These are phyloP conservation scores for Dioscorea zingiberensis DNA, from an alignment of 106 monocot genomes.

Conservation along the genomic window DNA sequence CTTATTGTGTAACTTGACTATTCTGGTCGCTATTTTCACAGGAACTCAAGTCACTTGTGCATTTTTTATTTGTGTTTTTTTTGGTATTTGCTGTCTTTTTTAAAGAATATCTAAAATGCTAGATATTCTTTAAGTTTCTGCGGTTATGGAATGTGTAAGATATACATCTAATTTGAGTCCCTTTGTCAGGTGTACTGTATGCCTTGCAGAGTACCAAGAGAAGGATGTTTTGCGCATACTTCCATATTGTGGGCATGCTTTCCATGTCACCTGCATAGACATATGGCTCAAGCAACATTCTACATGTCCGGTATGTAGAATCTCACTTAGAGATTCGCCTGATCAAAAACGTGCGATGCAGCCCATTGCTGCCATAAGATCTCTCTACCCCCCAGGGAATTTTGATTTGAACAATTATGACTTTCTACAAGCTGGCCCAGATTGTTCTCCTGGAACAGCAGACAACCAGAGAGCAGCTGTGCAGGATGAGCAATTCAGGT, in stretches of 20 bases:
- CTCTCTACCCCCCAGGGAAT: slow-evolving; percentile 11
- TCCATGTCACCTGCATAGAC: slow-evolving; percentile 76
- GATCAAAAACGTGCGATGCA: slow-evolving; percentile 34
- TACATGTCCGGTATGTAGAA: slow-evolving; percentile 81
- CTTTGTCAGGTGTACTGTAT: slow-evolving; percentile 59
- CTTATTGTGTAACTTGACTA: too few relatives aligned
- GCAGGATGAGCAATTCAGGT: slow-evolving; percentile 9
- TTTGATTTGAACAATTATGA: slow-evolving; percentile 13
- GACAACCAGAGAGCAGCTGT: slow-evolving; percentile 19
- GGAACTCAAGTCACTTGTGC: too few relatives aligned
- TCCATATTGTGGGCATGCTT: slow-evolving; percentile 68
- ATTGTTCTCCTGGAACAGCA: slow-evolving; percentile 7
- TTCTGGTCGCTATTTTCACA: too few relatives aligned
- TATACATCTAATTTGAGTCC: background rate
- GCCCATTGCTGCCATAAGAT: slow-evolving; percentile 33
- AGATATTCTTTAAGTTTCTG: too few relatives aligned
- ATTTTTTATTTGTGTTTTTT: too few relatives aligned
- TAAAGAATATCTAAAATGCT: too few relatives aligned
- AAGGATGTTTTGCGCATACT: slow-evolving; percentile 69
- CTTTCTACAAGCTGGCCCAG: slow-evolving; percentile 3
- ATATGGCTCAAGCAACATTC: slow-evolving; percentile 75
- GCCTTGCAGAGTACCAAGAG: slow-evolving; percentile 76
- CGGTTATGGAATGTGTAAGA: too few relatives aligned
- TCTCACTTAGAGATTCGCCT: slow-evolving; percentile 58
- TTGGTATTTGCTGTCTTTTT: too few relatives aligned